Evolutionary conservation across 2,329 filamentous ascomycete genomes (phyloP).

Genomic region (Calycina herbarum): DNA sequence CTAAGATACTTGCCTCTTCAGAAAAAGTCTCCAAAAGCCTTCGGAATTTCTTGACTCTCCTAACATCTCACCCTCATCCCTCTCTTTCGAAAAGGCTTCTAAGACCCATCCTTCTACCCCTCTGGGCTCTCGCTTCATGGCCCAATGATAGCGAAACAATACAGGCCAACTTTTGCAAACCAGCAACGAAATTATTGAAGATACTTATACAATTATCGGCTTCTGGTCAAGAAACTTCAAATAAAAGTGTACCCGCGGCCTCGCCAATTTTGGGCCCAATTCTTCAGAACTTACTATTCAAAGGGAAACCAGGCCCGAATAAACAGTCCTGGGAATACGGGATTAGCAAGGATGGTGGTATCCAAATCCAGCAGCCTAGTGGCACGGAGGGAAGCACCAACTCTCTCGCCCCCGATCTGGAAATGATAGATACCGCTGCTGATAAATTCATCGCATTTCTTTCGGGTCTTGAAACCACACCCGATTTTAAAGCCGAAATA

Average conservation of each 20-base stretch:
- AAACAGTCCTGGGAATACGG: constrained; percentile 54
- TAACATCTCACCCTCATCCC: constrained; percentile 65
- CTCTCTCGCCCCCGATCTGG: constrained; percentile 19
- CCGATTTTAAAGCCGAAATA: constrained; percentile 44
- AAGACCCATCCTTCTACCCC: constrained; percentile 55
- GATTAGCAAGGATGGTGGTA: constrained; percentile 44
- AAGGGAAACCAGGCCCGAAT: constrained; percentile 43
- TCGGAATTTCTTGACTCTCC: constrained; percentile 54
- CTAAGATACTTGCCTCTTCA: constrained; percentile 42
- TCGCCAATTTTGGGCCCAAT: constrained; percentile 48
- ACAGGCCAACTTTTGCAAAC: constrained; percentile 45
- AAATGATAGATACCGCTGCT: constrained; percentile 44
- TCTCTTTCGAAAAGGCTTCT: constrained; percentile 64
- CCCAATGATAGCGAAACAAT: constrained; percentile 37
- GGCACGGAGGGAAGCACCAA: background rate
- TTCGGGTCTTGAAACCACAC: constrained; percentile 47
- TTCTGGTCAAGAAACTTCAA: constrained; percentile 10
- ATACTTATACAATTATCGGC: constrained; percentile 60
- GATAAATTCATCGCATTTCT: constrained; percentile 46
- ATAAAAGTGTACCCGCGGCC: background rate
- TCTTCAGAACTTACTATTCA: constrained; percentile 55
- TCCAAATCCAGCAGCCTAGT: constrained; percentile 49
- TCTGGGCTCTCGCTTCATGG: constrained; percentile 65
- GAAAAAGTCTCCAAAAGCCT: constrained; percentile 52
- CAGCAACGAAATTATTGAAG: constrained; percentile 52